Conservation (phyloP, 2,329 filamentous ascomycete genomes). For the Colletotrichum scovillei region DNA sequence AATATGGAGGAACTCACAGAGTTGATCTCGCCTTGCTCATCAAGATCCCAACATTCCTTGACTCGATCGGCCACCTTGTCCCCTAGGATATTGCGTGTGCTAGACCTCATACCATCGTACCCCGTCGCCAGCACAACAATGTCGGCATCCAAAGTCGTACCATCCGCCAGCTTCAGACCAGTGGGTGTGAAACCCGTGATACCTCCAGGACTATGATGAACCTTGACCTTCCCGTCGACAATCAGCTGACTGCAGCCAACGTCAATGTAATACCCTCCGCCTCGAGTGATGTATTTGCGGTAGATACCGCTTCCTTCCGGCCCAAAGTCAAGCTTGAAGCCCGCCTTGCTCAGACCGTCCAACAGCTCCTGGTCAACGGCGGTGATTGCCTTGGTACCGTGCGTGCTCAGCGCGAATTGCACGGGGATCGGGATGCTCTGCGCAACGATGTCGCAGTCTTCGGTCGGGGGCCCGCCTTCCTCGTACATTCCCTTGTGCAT, state of each 20-base stretch:
- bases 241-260: conserved; percentile 73
- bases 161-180: conserved; percentile 63
- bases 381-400: conserved; percentile 59
- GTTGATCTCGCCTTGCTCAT: conserved; percentile 64
- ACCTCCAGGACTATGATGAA: conserved; percentile 66
- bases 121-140: conserved; percentile 73
- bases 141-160: conserved; percentile 67
- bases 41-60: conserved; percentile 71
- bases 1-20: conserved; percentile 29
- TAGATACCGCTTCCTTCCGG: conserved; percentile 67
- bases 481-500: conserved; percentile 62
- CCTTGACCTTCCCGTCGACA: conserved; percentile 70
- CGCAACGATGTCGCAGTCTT: conserved; percentile 73
- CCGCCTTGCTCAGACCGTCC: conserved; percentile 61
- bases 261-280: conserved; percentile 78
- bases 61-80: conserved; percentile 68
- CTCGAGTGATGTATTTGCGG: conserved; percentile 72
- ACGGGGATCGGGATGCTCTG: conserved; percentile 70
- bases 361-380: conserved; percentile 52
- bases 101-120: conserved; percentile 76
- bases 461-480: conserved; percentile 66
- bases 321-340: conserved; percentile 71
- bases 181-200: conserved; percentile 61
- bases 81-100: conserved; percentile 71
- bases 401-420: conserved; percentile 59